Conservation (phyloP, 257 asterid species). For the Nicotiana noctiflora region DNA sequence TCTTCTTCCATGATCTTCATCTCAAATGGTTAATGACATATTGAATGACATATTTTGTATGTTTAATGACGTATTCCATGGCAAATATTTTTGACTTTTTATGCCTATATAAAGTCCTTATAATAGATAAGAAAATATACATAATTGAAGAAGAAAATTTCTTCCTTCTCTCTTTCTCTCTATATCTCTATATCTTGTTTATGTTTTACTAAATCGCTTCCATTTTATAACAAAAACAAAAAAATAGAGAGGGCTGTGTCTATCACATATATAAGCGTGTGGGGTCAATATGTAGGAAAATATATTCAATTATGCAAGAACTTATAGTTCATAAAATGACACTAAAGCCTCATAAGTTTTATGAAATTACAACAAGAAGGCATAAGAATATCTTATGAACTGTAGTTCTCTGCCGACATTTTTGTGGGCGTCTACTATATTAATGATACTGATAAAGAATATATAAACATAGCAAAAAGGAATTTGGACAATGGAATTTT, state of each 20-base stretch:
- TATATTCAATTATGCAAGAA: background rate
- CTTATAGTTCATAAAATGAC: background rate
- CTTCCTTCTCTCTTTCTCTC: too few relatives aligned
- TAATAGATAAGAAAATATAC: too few relatives aligned
- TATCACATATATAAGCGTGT: background rate
- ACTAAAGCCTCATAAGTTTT: background rate
- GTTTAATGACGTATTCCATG: too few relatives aligned
- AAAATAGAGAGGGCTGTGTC: background rate
- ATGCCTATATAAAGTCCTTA: too few relatives aligned
- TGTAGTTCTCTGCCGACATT: slow-evolving; percentile 13
- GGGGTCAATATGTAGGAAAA: slow-evolving; percentile 9
- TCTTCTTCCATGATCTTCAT: too few relatives aligned
- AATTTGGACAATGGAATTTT: background rate
- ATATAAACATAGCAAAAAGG: background rate
- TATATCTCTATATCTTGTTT: too few relatives aligned
- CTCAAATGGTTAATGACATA: too few relatives aligned
- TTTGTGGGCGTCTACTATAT: background rate
- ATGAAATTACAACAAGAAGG: background rate
- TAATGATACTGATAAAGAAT: background rate
- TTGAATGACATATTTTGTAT: too few relatives aligned
- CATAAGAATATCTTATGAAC: background rate
- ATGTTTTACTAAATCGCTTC: too few relatives aligned
- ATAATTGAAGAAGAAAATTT: too few relatives aligned
- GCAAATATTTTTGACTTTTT: too few relatives aligned
- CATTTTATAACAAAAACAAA: too few relatives aligned